These are phyloP conservation scores for Pistacia vera DNA, from an alignment of 345 rosid genomes.

Conservation along the genomic window DNA sequence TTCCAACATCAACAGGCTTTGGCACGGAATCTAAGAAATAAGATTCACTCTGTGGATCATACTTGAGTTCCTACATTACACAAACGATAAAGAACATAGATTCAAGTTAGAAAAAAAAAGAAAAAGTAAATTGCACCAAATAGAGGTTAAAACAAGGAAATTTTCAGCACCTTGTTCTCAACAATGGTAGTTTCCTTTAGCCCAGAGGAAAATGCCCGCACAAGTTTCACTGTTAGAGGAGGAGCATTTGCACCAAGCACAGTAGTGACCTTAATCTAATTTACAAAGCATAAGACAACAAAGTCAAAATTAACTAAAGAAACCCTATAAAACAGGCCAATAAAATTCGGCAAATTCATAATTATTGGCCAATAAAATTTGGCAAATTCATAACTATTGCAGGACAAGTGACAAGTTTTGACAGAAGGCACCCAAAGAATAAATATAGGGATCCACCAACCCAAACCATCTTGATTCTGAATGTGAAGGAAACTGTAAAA, in stretches of 20 bases:
- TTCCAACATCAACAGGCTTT: conserved; percentile 76
- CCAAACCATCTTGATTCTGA: background rate
- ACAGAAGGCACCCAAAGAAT: background rate
- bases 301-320: conserved; percentile 8
- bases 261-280: conserved; percentile 85
- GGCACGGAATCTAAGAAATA: conserved; percentile 59
- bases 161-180: conserved; percentile 64
- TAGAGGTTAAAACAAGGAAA: conserved; percentile 7
- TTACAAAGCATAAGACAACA: conserved; percentile 4
- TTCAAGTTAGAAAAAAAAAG: conserved; percentile 18
- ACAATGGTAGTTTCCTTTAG: conserved; percentile 55
- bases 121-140: conserved; percentile 17
- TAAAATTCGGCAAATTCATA: background rate
- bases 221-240: conserved; percentile 72
- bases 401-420: background rate
- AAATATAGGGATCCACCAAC: background rate
- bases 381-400: background rate
- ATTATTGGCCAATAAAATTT: background rate
- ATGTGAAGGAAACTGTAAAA: no score
- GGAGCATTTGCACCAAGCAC: conserved; percentile 88
- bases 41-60: conserved; percentile 51
- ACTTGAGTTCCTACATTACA: conserved; percentile 70
- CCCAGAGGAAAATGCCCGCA: conserved; percentile 49
- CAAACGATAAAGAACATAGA: conserved; percentile 2
- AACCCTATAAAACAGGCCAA: background rate